A percentile compares a stretch with the other conserved stretches of the same genome.
These are phyloP conservation scores for Microthlaspi erraticum DNA, from an alignment of 345 rosid species.

Conservation along the genomic window DNA sequence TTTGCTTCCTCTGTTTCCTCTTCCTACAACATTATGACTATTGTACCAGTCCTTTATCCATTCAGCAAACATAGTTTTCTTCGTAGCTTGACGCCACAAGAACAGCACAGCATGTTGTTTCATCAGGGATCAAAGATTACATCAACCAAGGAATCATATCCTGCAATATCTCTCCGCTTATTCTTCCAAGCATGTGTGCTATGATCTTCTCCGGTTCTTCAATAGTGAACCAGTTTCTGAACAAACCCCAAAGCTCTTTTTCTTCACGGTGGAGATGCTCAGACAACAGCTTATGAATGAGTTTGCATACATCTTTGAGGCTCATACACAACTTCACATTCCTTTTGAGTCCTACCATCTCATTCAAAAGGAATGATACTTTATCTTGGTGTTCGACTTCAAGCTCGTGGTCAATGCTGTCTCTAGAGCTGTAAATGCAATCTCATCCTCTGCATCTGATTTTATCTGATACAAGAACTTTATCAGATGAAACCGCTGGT, in stretches of 20 bases:
- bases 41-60: slow-evolving; percentile 87
- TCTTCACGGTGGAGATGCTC: slow-evolving; percentile 79
- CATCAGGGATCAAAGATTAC: slow-evolving; percentile 62
- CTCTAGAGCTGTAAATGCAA: slow-evolving; percentile 82
- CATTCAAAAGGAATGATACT: slow-evolving; percentile 60
- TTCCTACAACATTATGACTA: slow-evolving; percentile 41
- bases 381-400: slow-evolving; percentile 53
- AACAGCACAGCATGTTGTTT: slow-evolving; percentile 61
- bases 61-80: slow-evolving; percentile 76
- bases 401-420: slow-evolving; percentile 66
- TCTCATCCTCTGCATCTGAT: slow-evolving; percentile 78
- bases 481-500: slow-evolving; percentile 64
- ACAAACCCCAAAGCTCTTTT: slow-evolving; percentile 70
- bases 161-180: slow-evolving; percentile 65
- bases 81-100: slow-evolving; percentile 66
- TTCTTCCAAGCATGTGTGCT: slow-evolving; percentile 71
- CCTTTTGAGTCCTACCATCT: slow-evolving; percentile 52
- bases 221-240: slow-evolving; percentile 61
- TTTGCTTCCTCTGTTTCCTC: slow-evolving; percentile 43
- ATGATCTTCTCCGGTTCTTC: slow-evolving; percentile 79
- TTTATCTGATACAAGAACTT: slow-evolving; percentile 60
- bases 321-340: slow-evolving; percentile 52
- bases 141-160: slow-evolving; percentile 80
- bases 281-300: slow-evolving; percentile 63
- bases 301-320: slow-evolving; percentile 68